Evolutionary conservation across 768 basidiomycete species (phyloP).

Genomic region (Leccinellum luteum): DNA sequence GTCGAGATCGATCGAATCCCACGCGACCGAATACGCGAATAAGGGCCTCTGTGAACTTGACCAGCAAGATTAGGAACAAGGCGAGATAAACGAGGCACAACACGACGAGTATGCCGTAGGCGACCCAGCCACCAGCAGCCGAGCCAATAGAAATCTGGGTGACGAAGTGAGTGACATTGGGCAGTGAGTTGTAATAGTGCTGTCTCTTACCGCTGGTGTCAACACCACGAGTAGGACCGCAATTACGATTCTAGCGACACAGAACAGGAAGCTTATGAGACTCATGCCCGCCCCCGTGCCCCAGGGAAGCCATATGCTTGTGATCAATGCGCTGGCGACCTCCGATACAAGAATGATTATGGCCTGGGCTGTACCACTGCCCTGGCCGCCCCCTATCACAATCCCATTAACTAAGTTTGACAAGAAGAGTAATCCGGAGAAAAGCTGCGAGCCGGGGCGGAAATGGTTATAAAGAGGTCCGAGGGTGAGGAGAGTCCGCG

Average conservation of each 20-base stretch:
- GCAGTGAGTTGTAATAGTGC: not conserved
- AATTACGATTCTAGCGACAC: conserved; percentile 85
- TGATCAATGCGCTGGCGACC: conserved; percentile 80
- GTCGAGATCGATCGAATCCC: conserved; percentile 81
- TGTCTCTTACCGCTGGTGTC: conserved; percentile 70
- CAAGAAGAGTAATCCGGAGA: conserved; percentile 75
- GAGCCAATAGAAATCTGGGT: conserved; percentile 77
- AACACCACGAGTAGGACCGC: conserved; percentile 90
- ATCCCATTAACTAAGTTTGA: conserved; percentile 82
- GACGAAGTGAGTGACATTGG: conserved; percentile 11
- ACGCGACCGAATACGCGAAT: conserved; percentile 74
- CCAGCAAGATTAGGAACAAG: conserved; percentile 75
- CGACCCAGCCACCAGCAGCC: conserved; percentile 87
- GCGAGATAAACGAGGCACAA: conserved; percentile 79
- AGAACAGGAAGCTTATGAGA: conserved; percentile 89
- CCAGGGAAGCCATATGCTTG: conserved; percentile 96
- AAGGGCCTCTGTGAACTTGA: conserved; percentile 83
- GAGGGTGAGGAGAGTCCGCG: conserved; percentile 82
- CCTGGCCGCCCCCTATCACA: conserved; percentile 86
- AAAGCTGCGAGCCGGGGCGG: conserved; percentile 86
- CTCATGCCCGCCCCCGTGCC: conserved; percentile 97
- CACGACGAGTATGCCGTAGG: conserved; percentile 88
- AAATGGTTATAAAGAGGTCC: conserved; percentile 97
- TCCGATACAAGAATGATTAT: conserved; percentile 89
- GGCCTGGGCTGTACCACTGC: conserved; percentile 87